A percentile compares a stretch with the other conserved stretches of the same genome.
These are phyloP conservation scores for Lachnellula hyalina DNA, from an alignment of 2,329 filamentous ascomycete species.

Conservation along the genomic window DNA sequence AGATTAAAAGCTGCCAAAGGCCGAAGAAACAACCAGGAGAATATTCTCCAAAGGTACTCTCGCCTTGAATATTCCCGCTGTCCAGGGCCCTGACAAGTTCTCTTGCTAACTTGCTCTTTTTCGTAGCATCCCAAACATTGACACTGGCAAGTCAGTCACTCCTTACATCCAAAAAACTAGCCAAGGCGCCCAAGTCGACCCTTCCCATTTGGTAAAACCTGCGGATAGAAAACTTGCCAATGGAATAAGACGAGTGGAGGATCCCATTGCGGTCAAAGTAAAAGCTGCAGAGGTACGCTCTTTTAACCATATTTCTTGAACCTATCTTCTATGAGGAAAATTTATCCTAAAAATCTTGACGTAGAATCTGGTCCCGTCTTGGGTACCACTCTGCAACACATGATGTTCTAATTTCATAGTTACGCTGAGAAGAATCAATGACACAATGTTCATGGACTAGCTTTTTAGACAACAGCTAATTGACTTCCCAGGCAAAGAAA, in stretches of 20 bases:
- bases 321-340: slow-evolving; percentile 64
- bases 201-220: slow-evolving; percentile 43
- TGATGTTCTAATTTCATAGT: slow-evolving; percentile 64
- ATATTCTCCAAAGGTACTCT: slow-evolving; percentile 17
- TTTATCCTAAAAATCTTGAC: slow-evolving; percentile 66
- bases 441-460: slow-evolving; percentile 8
- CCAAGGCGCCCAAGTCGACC: slow-evolving; percentile 48
- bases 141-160: slow-evolving; percentile 32
- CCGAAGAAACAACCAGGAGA: slow-evolving; percentile 19
- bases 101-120: slow-evolving; percentile 9
- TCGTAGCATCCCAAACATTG: slow-evolving; percentile 18
- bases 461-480: slow-evolving; percentile 18
- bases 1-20: slow-evolving; percentile 41
- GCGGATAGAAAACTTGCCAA: slow-evolving; percentile 43
- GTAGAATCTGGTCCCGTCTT: slow-evolving; percentile 74
- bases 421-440: slow-evolving; percentile 52
- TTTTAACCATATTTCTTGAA: not conserved
- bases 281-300: slow-evolving; percentile 46
- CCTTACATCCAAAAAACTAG: slow-evolving; percentile 50
- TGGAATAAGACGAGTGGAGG: slow-evolving; percentile 47
- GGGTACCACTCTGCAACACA: slow-evolving; percentile 64
- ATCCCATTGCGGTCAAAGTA: slow-evolving; percentile 43
- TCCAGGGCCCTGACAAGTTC: not conserved
- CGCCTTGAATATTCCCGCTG: not conserved
- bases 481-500: slow-evolving; percentile 35